Evolutionary conservation across 495 filamentous ascomycete species (phyloP).

Genomic region (Sordaria brevicollis): DNA sequence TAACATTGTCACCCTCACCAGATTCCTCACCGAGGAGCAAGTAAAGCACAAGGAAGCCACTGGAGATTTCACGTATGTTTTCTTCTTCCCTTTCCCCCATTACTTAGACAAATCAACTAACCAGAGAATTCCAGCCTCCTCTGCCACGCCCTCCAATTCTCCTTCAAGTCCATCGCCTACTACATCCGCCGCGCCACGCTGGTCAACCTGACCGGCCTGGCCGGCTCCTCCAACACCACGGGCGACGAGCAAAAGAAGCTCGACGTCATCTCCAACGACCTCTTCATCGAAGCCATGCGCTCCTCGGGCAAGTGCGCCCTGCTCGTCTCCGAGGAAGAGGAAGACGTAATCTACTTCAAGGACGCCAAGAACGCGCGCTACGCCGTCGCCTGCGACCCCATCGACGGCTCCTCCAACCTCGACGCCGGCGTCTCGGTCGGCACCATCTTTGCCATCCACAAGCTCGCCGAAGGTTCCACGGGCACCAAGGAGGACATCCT

Average conservation of each 20-base stretch:
- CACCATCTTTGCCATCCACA: slow-evolving; percentile 94
- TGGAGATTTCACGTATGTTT: slow-evolving; percentile 87
- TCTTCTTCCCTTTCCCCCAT: background rate
- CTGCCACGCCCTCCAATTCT: slow-evolving; percentile 96
- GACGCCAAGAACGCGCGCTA: slow-evolving; percentile 75
- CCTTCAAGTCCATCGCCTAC: slow-evolving; percentile 98
- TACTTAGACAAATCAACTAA: background rate
- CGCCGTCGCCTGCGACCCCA: slow-evolving; percentile 93
- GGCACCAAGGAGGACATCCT: slow-evolving; percentile 75
- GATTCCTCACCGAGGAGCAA: slow-evolving; percentile 95
- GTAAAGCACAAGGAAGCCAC: slow-evolving; percentile 86
- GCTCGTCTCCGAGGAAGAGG: slow-evolving; percentile 93
- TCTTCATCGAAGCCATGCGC: slow-evolving; percentile 90
- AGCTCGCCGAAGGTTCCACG: slow-evolving; percentile 59
- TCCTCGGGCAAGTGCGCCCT: slow-evolving; percentile 82
- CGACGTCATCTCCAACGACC: slow-evolving; percentile 95
- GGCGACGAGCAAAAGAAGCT: slow-evolving; percentile 99
- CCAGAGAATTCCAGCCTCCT: slow-evolving; percentile 51
- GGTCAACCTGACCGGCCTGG: slow-evolving; percentile 90
- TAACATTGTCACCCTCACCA: slow-evolving; percentile 86
- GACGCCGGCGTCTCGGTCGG: slow-evolving; percentile 97
- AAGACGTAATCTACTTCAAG: slow-evolving; percentile 78
- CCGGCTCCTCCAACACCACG: slow-evolving; percentile 88
- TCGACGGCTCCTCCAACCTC: slow-evolving; percentile 94
- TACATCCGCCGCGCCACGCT: slow-evolving; percentile 97